phyloP scores from a whole-genome alignment of 768 basidiomycete species.

The Russula griseocarnosa region DNA sequence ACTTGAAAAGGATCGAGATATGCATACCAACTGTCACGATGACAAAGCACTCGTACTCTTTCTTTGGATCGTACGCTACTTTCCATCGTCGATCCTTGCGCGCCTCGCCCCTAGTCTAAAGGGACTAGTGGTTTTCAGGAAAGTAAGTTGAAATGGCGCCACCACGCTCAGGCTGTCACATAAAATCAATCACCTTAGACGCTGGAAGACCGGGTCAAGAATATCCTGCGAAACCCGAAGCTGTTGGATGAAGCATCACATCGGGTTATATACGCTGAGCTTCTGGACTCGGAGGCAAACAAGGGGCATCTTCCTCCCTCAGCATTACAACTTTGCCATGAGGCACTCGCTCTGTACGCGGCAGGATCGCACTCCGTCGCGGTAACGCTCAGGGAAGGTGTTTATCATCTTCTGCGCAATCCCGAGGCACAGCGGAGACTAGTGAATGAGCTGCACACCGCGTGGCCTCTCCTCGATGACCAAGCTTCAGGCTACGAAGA shows the following conservation, averaged over 20 bases:
- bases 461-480: constrained; percentile 16
- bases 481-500: constrained; percentile 13
- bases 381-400: constrained; percentile 11
- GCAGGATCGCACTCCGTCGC: constrained; percentile 17
- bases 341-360: constrained; percentile 11
- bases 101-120: constrained; percentile 1
- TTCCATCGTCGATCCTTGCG: constrained; percentile 2
- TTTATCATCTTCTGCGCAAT: constrained; percentile 12
- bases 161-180: not conserved
- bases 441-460: constrained; percentile 3
- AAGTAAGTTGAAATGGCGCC: not conserved
- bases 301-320: constrained; percentile 9
- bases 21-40: constrained; percentile 32
- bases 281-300: constrained; percentile 7
- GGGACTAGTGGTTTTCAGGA: not conserved
- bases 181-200: not conserved
- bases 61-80: constrained; percentile 7
- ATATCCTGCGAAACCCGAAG: constrained; percentile 4
- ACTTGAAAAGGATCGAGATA: constrained; percentile 35
- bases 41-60: constrained; percentile 1
- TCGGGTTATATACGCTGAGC: constrained; percentile 20
- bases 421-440: constrained; percentile 4
- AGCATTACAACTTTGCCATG: constrained; percentile 4
- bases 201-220: constrained; percentile 6
- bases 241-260: constrained; percentile 14